Base-by-base conservation (phyloP, 2,329 filamentous ascomycete genomes). In the Neopestalotiopsis sp. region DNA sequence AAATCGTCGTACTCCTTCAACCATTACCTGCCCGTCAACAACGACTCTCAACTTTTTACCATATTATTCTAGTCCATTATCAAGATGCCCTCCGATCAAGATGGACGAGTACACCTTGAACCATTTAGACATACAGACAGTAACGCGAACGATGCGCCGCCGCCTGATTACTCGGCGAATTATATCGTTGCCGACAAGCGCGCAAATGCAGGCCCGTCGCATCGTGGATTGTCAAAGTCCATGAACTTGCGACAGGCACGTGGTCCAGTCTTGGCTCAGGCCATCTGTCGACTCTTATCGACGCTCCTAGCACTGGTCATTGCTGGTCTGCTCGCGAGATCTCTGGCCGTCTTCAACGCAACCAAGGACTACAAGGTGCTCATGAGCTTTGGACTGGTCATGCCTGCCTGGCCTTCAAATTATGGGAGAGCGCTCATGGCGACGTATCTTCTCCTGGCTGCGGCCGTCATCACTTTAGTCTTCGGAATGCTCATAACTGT, bases 371-470 rank as follows among this genome's bases (percentile, higher is more conserved):
- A 24, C 58, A 61, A 24, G 17, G 58, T 61, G 17, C 17, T 61
- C 58, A 61, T 61, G 58, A 61, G 58, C 58, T 24, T 28, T 61
- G 58, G 14, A 7, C 17, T 61, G 14, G 20, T 61, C 17, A 34
- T 61, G 17, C 20, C 13, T 34, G 58, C 58, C 3, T 61, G 58
- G 58, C 58, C 58, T 14, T 61, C 30, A 3, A 20, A 34, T 34
- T 17, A 61, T 24, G 28, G 14, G 2, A 28, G 10, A 34, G 10
- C 58, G 4, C 20, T 61, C 24, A 32, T 61, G n/a, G 13, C 58
- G 10, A 61, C 7, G 1, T 61, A 61, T 1, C n/a, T 61, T 0
- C n/a, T 32, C 7, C 28, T 61, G 14, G 10, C 17, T 17, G 58
- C 58, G 7, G 58, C 58, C 17, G 58, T 20, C 30, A 34, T 28